These are phyloP conservation scores for Neonectria sp. DNA, from an alignment of 2,329 filamentous ascomycete genomes.

Conservation along the genomic window DNA sequence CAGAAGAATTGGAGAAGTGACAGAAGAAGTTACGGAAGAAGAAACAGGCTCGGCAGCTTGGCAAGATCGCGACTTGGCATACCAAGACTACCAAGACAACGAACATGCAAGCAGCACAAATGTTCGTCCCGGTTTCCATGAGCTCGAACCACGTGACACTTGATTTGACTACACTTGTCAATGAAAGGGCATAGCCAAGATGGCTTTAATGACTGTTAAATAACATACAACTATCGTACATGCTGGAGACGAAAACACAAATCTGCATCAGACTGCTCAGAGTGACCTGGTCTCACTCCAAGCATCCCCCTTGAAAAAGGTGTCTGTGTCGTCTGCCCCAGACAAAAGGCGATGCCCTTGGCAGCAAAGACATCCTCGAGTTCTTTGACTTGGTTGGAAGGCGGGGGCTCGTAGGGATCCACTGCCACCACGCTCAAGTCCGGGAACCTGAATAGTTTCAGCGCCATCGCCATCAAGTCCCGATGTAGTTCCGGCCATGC, in stretches of 20 bases:
- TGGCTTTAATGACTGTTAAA: neutral
- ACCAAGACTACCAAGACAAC: neutral
- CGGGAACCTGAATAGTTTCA: slow-evolving; percentile 43
- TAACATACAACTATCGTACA: slow-evolving; percentile 24
- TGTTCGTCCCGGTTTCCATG: neutral
- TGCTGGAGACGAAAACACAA: slow-evolving; percentile 41
- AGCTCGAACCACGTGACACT: neutral
- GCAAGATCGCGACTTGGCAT: neutral
- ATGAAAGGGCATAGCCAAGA: neutral
- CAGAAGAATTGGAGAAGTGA: neutral
- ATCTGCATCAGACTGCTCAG: slow-evolving; percentile 31
- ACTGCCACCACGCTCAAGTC: slow-evolving; percentile 43
- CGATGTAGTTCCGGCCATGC: slow-evolving; percentile 47
- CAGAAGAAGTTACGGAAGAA: neutral
- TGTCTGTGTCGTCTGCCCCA: slow-evolving; percentile 44
- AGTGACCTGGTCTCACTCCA: slow-evolving; percentile 44
- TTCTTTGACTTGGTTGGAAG: slow-evolving; percentile 37
- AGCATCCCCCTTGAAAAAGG: slow-evolving; percentile 47
- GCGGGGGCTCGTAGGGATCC: slow-evolving; percentile 43
- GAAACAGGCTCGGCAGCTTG: neutral
- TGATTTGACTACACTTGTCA: neutral
- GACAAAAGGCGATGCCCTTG: slow-evolving; percentile 38
- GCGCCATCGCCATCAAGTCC: slow-evolving; percentile 41
- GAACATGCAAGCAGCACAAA: neutral
- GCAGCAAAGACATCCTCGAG: slow-evolving; percentile 36